Conservation (phyloP, 495 filamentous ascomycete species). For the Aspergillus incahuasiensis region DNA sequence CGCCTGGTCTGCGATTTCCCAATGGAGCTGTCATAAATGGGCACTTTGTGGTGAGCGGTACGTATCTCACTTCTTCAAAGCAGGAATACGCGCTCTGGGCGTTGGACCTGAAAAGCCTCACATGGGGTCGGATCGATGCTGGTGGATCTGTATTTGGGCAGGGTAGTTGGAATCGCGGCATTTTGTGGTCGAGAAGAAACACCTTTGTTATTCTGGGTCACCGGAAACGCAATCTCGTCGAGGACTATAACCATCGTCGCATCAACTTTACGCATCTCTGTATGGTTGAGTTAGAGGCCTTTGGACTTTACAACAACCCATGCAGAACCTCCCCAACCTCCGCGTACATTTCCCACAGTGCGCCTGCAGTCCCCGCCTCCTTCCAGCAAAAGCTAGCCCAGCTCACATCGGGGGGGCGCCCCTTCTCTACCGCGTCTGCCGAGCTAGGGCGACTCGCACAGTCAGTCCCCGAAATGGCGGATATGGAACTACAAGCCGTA, state of each 20-base stretch:
- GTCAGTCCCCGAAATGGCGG: conserved; percentile 75
- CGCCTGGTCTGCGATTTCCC: conserved; percentile 88
- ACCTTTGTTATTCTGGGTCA: conserved; percentile 93
- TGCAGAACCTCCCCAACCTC: conserved; percentile 70
- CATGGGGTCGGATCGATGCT: conserved; percentile 93
- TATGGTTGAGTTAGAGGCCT: conserved; percentile 93
- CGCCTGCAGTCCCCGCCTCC: conserved; percentile 56
- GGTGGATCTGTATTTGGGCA: conserved; percentile 91
- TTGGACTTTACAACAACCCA: conserved; percentile 94
- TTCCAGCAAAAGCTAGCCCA: conserved; percentile 55
- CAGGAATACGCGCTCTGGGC: conserved; percentile 99
- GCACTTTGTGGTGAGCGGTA: conserved; percentile 94
- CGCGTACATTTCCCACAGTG: conserved; percentile 73
- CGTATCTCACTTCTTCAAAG: conserved; percentile 93
- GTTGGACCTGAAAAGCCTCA: conserved; percentile 77
- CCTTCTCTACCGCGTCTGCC: conserved; percentile 64
- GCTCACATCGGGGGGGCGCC: conserved; percentile 65
- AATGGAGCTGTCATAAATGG: conserved; percentile 92
- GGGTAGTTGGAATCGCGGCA: conserved; percentile 93
- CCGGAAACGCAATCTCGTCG: conserved; percentile 86
- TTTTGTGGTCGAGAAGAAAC: conserved; percentile 88
- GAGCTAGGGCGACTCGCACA: conserved; percentile 81
- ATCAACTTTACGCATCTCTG: conserved; percentile 97
- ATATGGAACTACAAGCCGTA: conserved; percentile 93
- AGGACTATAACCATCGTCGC: conserved; percentile 95